Base-by-base conservation (phyloP, 352 stramenopile species). In the Phytophthora colocasiae region DNA sequence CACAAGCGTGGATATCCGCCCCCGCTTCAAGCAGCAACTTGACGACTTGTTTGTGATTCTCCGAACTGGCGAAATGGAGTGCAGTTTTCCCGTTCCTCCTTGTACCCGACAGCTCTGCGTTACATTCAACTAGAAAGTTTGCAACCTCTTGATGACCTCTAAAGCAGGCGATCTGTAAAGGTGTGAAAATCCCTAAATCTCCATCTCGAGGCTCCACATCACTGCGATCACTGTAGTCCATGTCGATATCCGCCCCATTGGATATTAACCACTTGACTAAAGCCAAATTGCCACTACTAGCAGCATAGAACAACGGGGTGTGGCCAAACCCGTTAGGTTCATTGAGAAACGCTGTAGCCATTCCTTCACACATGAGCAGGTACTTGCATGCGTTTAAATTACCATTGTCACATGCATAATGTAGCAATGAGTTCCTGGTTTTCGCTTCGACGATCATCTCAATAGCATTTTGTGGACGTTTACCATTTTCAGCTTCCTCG, bases 181-280 rank as follows among this genome's bases (percentile, higher is more conserved):
- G 85, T 19, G 87, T 92, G 63, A 93, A 95, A 24, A 91, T 90
- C 0, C 80, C 81, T 2, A 83, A 63, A 55, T 95, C 84, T 14
- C 67, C 83, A 11, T 90, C 75, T 26, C 81, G 75, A 8, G 83
- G 78, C 1, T 51, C 56, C 7, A 91, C 64, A 32, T 87, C 76
- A 2, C 65, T 58, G 6, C 74, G 78, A 49, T 89, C 78, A 44
- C 81, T 93, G 58, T 92, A 93, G 65, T 95, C 87, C 10, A 73
- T 89, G 58, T 95, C 87, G 29, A 95, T 92, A 48, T 95, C 87
- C 0, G 87, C 83, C 29, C 87, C 85, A 29, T 93, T 93, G 3
- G 87, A 95, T 47, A 95, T 79, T 44, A 95, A 66, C 87, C 87
- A 93, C 53, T 95, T 95, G 54, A 95, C 81, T 4, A 95, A 63